Evolutionary conservation across 2,329 filamentous ascomycete genomes (phyloP).

Genomic region (Xylaria sp.): DNA sequence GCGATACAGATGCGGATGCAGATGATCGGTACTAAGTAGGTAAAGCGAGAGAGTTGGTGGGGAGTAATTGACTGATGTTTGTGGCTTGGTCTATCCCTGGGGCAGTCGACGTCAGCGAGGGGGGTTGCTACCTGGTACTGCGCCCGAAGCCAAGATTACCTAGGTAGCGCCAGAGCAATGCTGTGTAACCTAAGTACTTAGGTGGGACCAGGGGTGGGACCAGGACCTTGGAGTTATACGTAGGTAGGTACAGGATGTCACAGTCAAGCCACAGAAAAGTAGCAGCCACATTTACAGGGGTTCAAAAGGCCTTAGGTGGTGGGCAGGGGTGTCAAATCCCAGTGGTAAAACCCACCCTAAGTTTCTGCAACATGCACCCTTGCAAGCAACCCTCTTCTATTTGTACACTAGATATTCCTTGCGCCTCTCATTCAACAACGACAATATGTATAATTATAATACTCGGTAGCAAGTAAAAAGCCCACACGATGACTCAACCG

Average conservation of each 20-base stretch:
- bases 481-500: slow-evolving; percentile 39
- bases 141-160: slow-evolving; percentile 25
- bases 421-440: background rate
- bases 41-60: slow-evolving; percentile 10
- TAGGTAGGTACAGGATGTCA: background rate
- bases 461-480: background rate
- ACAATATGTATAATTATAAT: background rate
- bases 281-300: slow-evolving; percentile 14
- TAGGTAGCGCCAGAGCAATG: background rate
- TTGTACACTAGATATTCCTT: background rate
- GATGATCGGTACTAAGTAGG: slow-evolving; percentile 1
- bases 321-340: background rate
- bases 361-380: background rate
- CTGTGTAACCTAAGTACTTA: background rate
- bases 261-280: background rate
- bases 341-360: background rate
- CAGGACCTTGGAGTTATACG: too few relatives aligned
- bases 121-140: too few relatives aligned
- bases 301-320: too few relatives aligned
- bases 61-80: slow-evolving; percentile 25
- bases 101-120: slow-evolving; percentile 38
- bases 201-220: too few relatives aligned
- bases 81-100: slow-evolving; percentile 30
- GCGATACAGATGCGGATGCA: background rate
- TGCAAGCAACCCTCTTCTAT: background rate